Evolutionary conservation across 2,329 filamentous ascomycete genomes (phyloP).

Genomic region (Immersiporthe knoxdaviesiana): DNA sequence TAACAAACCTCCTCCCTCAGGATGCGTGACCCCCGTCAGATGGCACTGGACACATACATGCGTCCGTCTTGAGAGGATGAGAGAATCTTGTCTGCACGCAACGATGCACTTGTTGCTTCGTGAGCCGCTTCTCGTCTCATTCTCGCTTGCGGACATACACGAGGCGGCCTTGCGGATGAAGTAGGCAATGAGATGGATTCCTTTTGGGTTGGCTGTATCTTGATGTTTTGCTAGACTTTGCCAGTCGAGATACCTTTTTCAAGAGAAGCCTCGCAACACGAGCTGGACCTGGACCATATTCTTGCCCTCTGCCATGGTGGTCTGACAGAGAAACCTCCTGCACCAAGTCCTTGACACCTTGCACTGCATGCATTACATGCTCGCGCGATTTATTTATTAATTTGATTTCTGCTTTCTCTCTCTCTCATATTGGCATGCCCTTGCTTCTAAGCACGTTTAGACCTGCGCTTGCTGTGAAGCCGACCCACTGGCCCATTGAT

Average conservation of each 20-base stretch:
- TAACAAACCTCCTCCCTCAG: slow-evolving; percentile 40
- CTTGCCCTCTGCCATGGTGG: not conserved
- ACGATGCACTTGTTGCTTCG: not conserved
- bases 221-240: slow-evolving; percentile 1
- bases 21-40: slow-evolving; percentile 63
- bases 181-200: not conserved
- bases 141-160: not conserved
- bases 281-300: not conserved
- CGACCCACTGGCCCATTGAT: slow-evolving; percentile 74
- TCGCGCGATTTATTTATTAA: too few species aligned
- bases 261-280: not conserved
- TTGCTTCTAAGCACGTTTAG: slow-evolving; percentile 87
- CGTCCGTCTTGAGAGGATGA: slow-evolving; percentile 1
- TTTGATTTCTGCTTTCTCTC: slow-evolving; percentile 33
- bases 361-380: not conserved
- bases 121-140: not conserved
- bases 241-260: slow-evolving; percentile 4
- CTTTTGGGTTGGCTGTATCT: not conserved
- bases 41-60: slow-evolving; percentile 43
- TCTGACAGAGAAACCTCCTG: not conserved
- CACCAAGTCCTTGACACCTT: not conserved
- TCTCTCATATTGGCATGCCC: slow-evolving; percentile 71
- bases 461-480: slow-evolving; percentile 76
- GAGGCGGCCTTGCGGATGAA: not conserved
- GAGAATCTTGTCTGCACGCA: not conserved